Conservation (phyloP, 202 grass and related monocot species). For the Musa balbisiana region DNA sequence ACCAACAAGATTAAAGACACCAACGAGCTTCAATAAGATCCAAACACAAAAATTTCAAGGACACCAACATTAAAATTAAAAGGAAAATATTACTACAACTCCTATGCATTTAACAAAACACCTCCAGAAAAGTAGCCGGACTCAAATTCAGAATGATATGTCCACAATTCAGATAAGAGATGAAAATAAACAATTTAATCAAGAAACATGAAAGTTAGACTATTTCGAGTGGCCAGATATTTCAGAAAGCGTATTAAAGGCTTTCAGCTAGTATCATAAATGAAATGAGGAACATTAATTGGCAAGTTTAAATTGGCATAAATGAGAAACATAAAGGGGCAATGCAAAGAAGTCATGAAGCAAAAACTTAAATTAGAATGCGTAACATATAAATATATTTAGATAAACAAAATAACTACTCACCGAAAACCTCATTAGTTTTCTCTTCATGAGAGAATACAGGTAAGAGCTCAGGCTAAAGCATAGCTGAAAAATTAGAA, state of each 20-base stretch:
- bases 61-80: no score
- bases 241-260: background rate
- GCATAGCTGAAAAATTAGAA: slow-evolving; percentile 40
- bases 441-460: slow-evolving; percentile 76
- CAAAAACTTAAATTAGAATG: background rate
- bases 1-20: no score
- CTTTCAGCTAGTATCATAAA: background rate
- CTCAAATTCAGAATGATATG: no score
- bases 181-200: background rate
- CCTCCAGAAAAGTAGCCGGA: no score
- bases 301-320: background rate
- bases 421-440: slow-evolving; percentile 59
- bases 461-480: slow-evolving; percentile 74
- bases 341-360: background rate
- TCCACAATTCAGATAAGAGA: no score
- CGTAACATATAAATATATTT: background rate
- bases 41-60: no score
- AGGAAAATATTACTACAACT: no score
- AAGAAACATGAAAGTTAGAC: background rate
- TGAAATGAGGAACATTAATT: slow-evolving; percentile 4
- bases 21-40: no score
- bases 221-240: background rate
- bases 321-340: slow-evolving; percentile 1
- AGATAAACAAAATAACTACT: slow-evolving; percentile 23
- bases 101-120: no score